Conservation (phyloP, 1,284 basidiomycete genomes). For the Chondrostereum purpureum region DNA sequence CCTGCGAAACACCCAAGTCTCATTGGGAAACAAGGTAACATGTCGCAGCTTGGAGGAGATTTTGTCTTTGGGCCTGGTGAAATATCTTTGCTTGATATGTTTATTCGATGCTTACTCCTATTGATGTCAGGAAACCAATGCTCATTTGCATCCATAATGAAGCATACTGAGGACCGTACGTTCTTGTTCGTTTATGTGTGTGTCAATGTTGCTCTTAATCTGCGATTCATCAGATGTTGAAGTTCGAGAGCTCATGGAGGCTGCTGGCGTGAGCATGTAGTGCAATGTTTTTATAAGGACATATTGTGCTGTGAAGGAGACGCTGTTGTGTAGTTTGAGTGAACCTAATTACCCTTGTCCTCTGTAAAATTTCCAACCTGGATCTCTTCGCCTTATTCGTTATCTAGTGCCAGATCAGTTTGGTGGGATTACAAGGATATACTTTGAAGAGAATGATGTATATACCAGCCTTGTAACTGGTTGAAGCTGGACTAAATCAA, state of each 20-base stretch:
- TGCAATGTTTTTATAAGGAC: no score
- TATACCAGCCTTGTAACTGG: no score
- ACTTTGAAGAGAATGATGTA: no score
- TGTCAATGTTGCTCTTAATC: not conserved
- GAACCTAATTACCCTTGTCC: no score
- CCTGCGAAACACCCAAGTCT: conserved; percentile 38
- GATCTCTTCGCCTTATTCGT: no score
- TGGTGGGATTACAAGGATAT: no score
- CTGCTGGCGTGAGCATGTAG: conserved; percentile 21
- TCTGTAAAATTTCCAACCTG: no score
- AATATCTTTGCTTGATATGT: conserved; percentile 3
- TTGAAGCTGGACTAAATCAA: no score
- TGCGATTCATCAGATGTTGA: conserved; percentile 31
- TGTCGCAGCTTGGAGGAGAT: conserved; percentile 56
- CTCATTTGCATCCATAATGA: conserved; percentile 48
- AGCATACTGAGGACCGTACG: conserved; percentile 58
- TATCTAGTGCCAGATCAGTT: no score
- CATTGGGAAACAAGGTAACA: conserved; percentile 53
- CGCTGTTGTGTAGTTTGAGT: no score
- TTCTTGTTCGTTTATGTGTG: not conserved
- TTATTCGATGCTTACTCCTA: not conserved
- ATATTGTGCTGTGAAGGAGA: no score
- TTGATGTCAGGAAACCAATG: conserved; percentile 28
- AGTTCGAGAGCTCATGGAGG: conserved; percentile 34
- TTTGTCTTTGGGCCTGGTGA: conserved; percentile 54